These are phyloP conservation scores for Sedum album DNA, from an alignment of 164 flowering plant species.

Conservation along the genomic window DNA sequence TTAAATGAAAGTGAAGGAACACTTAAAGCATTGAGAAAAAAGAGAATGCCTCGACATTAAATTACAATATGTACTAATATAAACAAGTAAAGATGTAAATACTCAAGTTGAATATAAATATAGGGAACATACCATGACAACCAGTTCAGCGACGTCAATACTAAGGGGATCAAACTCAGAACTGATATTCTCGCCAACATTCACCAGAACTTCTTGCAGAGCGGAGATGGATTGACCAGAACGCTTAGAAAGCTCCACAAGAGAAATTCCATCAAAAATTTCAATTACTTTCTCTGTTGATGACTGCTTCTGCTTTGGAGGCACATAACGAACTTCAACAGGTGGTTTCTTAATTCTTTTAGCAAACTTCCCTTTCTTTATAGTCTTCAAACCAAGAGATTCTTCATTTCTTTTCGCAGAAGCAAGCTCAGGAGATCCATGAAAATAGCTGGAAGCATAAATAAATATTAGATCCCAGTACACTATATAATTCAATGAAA, in stretches of 20 bases:
- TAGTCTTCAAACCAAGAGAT: constrained; percentile 29
- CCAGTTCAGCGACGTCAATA: constrained; percentile 73
- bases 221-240: constrained; percentile 42
- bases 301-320: constrained; percentile 49
- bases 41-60: background rate
- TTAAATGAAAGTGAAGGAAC: background rate
- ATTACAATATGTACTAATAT: background rate
- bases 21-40: background rate
- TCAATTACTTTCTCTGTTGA: constrained; percentile 52
- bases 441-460: constrained; percentile 37
- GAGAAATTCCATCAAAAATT: constrained; percentile 89
- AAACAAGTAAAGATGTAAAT: background rate
- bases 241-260: constrained; percentile 71
- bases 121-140: constrained; percentile 63
- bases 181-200: constrained; percentile 69
- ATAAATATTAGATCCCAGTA: background rate
- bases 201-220: constrained; percentile 54
- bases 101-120: background rate
- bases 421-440: constrained; percentile 38
- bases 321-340: constrained; percentile 71
- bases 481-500: background rate
- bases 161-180: constrained; percentile 81
- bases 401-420: constrained; percentile 29
- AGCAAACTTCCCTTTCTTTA: constrained; percentile 44
- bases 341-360: constrained; percentile 57